phyloP scores from a whole-genome alignment of 2,329 filamentous ascomycete genomes.

The Tolypocladium tropicale region DNA sequence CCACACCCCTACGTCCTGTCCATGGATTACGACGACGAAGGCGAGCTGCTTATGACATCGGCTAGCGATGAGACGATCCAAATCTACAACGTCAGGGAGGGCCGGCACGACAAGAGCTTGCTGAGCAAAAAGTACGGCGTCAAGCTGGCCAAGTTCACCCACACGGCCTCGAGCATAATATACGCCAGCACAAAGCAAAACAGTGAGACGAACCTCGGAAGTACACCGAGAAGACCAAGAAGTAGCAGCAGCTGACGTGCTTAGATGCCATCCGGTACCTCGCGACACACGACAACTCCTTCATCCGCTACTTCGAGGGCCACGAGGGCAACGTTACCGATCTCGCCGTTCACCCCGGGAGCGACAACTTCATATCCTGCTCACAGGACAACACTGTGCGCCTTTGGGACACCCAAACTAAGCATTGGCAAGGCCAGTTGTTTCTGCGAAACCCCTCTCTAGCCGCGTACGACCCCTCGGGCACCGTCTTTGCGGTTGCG shows the following conservation, averaged over 20 bases:
- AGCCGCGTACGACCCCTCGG: slow-evolving; percentile 84
- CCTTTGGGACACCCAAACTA: slow-evolving; percentile 78
- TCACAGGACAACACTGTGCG: slow-evolving; percentile 84
- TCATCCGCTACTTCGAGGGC: slow-evolving; percentile 91
- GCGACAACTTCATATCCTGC: slow-evolving; percentile 87
- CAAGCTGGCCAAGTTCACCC: slow-evolving; percentile 88
- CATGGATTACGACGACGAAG: slow-evolving; percentile 91
- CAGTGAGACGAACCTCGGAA: slow-evolving; percentile 34
- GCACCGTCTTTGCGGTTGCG: slow-evolving; percentile 81
- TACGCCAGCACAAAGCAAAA: slow-evolving; percentile 96
- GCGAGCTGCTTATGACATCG: slow-evolving; percentile 83
- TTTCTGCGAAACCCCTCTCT: slow-evolving; percentile 74
- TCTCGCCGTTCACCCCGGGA: slow-evolving; percentile 73
- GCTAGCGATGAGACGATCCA: slow-evolving; percentile 93
- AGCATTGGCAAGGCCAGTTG: slow-evolving; percentile 69
- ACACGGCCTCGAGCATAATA: slow-evolving; percentile 81
- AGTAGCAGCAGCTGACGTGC: neutral
- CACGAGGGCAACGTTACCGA: slow-evolving; percentile 79
- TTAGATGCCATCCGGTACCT: slow-evolving; percentile 77
- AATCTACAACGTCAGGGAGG: slow-evolving; percentile 88
- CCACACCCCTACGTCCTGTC: slow-evolving; percentile 64
- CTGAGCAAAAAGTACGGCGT: slow-evolving; percentile 96
- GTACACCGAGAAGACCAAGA: neutral
- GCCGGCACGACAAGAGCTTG: slow-evolving; percentile 77
- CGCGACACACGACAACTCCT: slow-evolving; percentile 90